Conservation (phyloP, 441 rosid genomes). For the Macaranga tanarius region DNA sequence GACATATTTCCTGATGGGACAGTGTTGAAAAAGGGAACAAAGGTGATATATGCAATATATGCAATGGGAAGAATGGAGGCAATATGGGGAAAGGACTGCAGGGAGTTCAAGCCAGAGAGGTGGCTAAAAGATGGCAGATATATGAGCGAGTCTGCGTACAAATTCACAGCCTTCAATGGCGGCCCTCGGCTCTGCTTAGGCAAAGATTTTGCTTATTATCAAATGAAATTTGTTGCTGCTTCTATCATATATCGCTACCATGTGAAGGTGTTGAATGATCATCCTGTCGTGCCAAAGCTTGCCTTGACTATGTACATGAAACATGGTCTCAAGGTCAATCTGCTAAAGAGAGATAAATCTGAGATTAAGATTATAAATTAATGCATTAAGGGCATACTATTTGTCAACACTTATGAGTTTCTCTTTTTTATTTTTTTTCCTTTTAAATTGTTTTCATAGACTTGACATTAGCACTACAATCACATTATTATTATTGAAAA, state of each 20-base stretch:
- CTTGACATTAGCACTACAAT: background rate
- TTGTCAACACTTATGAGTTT: constrained; percentile 3
- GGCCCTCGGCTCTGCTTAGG: constrained; percentile 88
- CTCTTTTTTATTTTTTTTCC: background rate
- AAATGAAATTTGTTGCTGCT: constrained; percentile 77
- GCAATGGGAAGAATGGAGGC: constrained; percentile 93
- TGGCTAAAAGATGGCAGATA: constrained; percentile 79
- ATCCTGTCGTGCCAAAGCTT: constrained; percentile 65
- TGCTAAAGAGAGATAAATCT: constrained; percentile 36
- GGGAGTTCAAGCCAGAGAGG: constrained; percentile 81
- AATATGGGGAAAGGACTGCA: constrained; percentile 89
- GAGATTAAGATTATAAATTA: constrained; percentile 8
- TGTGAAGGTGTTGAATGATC: constrained; percentile 54
- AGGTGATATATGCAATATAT: constrained; percentile 75
- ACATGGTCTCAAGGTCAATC: constrained; percentile 68
- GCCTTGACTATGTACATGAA: constrained; percentile 97
- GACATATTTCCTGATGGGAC: constrained; percentile 89
- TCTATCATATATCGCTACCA: constrained; percentile 60
- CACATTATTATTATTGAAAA: background rate
- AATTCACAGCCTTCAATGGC: constrained; percentile 86
- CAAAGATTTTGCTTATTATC: constrained; percentile 88
- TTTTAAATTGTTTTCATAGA: too few relatives aligned
- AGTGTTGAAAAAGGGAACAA: constrained; percentile 70
- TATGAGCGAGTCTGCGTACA: constrained; percentile 83
- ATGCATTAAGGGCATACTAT: background rate